Percentiles rank a stretch among this genome's conserved stretches.
These are phyloP conservation scores for Blepharisma japonicum DNA, from an alignment of 73 alveolate species.

Conservation along the genomic window DNA sequence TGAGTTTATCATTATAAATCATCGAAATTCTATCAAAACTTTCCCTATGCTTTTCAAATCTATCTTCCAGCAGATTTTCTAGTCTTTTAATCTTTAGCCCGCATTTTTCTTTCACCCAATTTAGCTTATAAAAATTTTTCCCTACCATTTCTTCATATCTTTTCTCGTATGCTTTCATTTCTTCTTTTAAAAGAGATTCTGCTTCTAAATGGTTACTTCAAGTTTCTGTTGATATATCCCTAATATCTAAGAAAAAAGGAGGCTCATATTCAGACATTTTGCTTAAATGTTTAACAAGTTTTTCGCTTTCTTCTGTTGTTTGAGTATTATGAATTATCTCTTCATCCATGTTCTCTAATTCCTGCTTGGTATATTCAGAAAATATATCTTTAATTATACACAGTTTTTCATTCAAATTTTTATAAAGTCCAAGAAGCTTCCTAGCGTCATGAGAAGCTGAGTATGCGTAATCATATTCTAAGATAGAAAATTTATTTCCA, in stretches of 20 bases:
- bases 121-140: not conserved
- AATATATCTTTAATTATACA: too few relatives aligned
- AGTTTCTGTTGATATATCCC: not conserved
- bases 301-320: too few relatives aligned
- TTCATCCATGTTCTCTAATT: too few relatives aligned
- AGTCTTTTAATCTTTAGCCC: not conserved
- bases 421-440: too few relatives aligned
- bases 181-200: not conserved
- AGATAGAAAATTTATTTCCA: too few relatives aligned
- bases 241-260: not conserved
- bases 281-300: too few relatives aligned
- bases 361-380: too few relatives aligned
- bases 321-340: too few relatives aligned
- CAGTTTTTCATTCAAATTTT: too few relatives aligned
- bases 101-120: not conserved
- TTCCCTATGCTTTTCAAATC: not conserved
- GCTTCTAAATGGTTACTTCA: slow-evolving; percentile 19
- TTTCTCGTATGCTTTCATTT: slow-evolving; percentile 4
- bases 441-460: too few relatives aligned
- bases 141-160: not conserved
- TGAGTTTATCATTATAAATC: not conserved
- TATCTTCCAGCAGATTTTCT: not conserved
- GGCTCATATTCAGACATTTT: too few relatives aligned
- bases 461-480: too few relatives aligned
- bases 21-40: not conserved